phyloP scores from a whole-genome alignment of 495 filamentous ascomycete species.

The Penicillium tannophilum region DNA sequence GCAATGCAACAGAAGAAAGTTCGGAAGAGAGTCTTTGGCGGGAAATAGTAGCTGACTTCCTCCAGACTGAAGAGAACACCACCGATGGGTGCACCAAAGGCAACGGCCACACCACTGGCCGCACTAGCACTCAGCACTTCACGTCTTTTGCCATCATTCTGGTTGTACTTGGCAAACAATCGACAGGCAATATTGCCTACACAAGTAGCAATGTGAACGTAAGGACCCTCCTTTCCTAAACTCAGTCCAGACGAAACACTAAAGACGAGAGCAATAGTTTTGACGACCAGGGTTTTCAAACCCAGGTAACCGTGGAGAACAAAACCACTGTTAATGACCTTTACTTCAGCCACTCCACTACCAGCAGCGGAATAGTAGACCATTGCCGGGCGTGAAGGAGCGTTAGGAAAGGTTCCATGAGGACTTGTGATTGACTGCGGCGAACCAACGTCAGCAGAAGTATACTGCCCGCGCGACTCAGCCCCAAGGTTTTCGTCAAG shows the following conservation, averaged over 20 bases:
- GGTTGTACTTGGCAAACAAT: slow-evolving; percentile 88
- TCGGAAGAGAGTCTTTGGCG: slow-evolving; percentile 95
- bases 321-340: slow-evolving; percentile 96
- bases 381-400: slow-evolving; percentile 63
- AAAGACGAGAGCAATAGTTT: slow-evolving; percentile 79
- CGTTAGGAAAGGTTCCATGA: slow-evolving; percentile 29
- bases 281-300: slow-evolving; percentile 82
- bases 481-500: slow-evolving; percentile 79
- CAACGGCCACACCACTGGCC: slow-evolving; percentile 90
- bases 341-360: slow-evolving; percentile 95
- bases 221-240: slow-evolving; percentile 95
- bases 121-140: slow-evolving; percentile 93
- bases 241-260: slow-evolving; percentile 92
- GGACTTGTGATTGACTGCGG: slow-evolving; percentile 38
- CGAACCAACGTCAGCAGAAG: slow-evolving; percentile 34
- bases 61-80: slow-evolving; percentile 94
- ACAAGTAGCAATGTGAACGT: slow-evolving; percentile 95
- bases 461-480: slow-evolving; percentile 37
- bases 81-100: slow-evolving; percentile 91
- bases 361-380: slow-evolving; percentile 95
- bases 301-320: slow-evolving; percentile 96
- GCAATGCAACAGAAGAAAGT: slow-evolving; percentile 99
- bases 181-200: slow-evolving; percentile 95
- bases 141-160: slow-evolving; percentile 87
- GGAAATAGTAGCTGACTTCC: slow-evolving; percentile 97